Percentiles rank a stretch among this genome's conserved stretches.
phyloP scores from a whole-genome alignment of 202 grass and related monocot genomes.

The Hordeum pubiflorum region DNA sequence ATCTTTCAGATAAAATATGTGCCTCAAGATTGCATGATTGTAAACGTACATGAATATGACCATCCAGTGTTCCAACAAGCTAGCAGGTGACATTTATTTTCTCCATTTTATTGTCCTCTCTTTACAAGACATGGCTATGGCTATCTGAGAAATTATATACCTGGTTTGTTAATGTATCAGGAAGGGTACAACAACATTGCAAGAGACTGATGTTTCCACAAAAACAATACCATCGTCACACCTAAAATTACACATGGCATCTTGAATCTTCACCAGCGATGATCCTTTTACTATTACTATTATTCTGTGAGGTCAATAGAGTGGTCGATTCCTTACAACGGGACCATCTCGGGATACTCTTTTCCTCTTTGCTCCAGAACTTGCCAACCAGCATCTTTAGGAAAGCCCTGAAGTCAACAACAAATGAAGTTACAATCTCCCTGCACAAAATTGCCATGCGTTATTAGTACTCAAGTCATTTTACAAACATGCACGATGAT shows the following conservation, averaged over 20 bases:
- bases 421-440: constrained; percentile 80
- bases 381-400: constrained; percentile 68
- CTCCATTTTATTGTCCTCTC: constrained; percentile 6
- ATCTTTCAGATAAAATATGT: background rate
- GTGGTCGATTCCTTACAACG: constrained; percentile 63
- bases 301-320: constrained; percentile 49
- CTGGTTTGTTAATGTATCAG: constrained; percentile 3
- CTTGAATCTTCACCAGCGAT: constrained; percentile 40
- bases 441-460: constrained; percentile 48
- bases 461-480: constrained; percentile 25
- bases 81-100: constrained; percentile 1
- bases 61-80: background rate
- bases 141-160: constrained; percentile 40
- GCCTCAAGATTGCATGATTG: background rate
- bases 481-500: background rate
- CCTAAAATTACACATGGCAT: constrained; percentile 47
- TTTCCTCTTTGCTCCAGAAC: constrained; percentile 55
- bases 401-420: constrained; percentile 87
- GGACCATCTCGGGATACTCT: constrained; percentile 49
- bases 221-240: background rate
- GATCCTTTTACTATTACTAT: constrained; percentile 67
- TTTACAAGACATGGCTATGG: constrained; percentile 40
- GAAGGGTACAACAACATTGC: constrained; percentile 19
- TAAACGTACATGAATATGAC: background rate
- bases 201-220: background rate